These are phyloP conservation scores for Globisporangium okanoganense DNA, from an alignment of 352 stramenopile genomes.

Conservation along the genomic window DNA sequence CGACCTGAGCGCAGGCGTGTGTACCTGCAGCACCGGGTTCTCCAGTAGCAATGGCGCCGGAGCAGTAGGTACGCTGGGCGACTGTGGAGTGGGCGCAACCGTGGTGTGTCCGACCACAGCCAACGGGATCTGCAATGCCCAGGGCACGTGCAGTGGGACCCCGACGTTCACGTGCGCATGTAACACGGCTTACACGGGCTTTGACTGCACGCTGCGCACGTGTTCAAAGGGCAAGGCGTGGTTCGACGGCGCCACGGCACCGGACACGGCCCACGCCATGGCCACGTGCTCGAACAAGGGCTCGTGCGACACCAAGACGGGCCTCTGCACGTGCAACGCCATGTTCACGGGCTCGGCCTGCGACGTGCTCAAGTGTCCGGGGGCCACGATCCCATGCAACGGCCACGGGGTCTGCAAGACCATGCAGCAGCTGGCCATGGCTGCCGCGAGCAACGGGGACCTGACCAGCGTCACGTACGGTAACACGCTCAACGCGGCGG, in stretches of 20 bases:
- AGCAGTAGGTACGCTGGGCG: conserved; percentile 25
- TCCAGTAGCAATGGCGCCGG: conserved; percentile 51
- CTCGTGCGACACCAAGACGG: conserved; percentile 46
- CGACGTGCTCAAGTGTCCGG: conserved; percentile 53
- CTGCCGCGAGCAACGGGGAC: conserved; percentile 35
- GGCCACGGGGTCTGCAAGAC: conserved; percentile 69
- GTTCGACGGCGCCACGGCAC: conserved; percentile 58
- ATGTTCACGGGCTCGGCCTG: conserved; percentile 82
- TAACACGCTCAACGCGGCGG: conserved; percentile 42
- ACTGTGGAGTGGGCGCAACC: conserved; percentile 39
- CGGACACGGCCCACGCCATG: conserved; percentile 46
- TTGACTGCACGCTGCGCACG: conserved; percentile 50
- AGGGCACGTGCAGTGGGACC: conserved; percentile 38
- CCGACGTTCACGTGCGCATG: conserved; percentile 59
- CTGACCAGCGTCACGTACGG: conserved; percentile 57
- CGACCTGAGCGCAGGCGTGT: conserved; percentile 57
- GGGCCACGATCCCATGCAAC: conserved; percentile 39
- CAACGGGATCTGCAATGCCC: conserved; percentile 35
- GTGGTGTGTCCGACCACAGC: conserved; percentile 34
- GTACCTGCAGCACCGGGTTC: conserved; percentile 62
- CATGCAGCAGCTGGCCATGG: conserved; percentile 61
- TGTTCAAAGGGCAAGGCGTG: conserved; percentile 54
- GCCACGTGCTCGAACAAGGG: conserved; percentile 53
- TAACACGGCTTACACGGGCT: conserved; percentile 48
- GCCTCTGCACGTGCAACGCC: conserved; percentile 52